Conservation (phyloP, 176 grass and related monocot genomes). For the Hsuehochloa calcarea region DNA sequence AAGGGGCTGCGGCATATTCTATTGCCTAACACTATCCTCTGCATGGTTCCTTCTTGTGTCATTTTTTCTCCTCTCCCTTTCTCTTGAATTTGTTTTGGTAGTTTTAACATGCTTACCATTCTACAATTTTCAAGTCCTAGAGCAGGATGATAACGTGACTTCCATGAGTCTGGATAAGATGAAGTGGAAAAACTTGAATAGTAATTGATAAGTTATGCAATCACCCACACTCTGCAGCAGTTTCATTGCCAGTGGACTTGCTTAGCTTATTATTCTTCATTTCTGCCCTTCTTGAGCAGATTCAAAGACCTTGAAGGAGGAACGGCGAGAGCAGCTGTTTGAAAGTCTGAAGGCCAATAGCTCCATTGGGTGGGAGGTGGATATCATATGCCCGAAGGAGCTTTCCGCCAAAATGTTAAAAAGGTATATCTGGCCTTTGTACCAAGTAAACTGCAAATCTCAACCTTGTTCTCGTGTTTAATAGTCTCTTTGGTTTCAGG, state of each 20-base stretch:
- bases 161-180: background rate
- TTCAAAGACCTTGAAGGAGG: conserved; percentile 94
- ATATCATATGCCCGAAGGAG: conserved; percentile 87
- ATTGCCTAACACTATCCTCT: background rate
- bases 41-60: too few relatives aligned
- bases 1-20: too few relatives aligned
- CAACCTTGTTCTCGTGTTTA: background rate
- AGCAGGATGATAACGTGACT: background rate
- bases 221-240: background rate
- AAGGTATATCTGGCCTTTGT: conserved; percentile 42
- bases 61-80: too few relatives aligned
- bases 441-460: background rate
- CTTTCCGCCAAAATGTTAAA: conserved; percentile 92
- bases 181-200: background rate
- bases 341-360: conserved; percentile 67
- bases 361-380: conserved; percentile 85
- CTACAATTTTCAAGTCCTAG: background rate
- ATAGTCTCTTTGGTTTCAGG: conserved; percentile 39
- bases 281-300: conserved; percentile 39
- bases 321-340: conserved; percentile 83
- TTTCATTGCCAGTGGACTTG: background rate
- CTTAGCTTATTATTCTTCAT: background rate
- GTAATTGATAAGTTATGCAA: background rate
- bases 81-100: background rate
- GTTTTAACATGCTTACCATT: background rate